Evolutionary conservation across 1,284 basidiomycete species (phyloP), one percentile per base, ranked within the genome.

Genomic region (Naganishia albida): DNA sequence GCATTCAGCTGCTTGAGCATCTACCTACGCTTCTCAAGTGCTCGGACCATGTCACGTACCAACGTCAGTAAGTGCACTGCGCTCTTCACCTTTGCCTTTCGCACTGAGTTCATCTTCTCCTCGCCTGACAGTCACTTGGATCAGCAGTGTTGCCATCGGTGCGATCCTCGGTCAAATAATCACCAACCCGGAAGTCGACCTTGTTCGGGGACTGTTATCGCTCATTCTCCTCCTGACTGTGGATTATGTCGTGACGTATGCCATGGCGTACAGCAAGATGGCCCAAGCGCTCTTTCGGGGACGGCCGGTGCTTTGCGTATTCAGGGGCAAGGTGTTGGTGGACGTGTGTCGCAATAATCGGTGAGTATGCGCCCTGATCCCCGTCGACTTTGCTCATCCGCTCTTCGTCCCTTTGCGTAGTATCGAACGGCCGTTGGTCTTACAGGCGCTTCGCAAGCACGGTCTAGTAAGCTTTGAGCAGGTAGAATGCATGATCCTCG

Each of bases 121-220:
- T 6, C 38, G 34, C 0, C 7, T 39, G 43, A 30, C 20, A 60
- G 57, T 60, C 15, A 60, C 57, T 7, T 49, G 57, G 57, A 60
- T 60, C 18, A 50, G 46, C 46, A 50, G 46, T 20, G 46, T 60
- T 7, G 57, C 46, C n/a, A 60, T 60, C 30, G 57, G 57, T 18
- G 49, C 57, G 4, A 60, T 46, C 1, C 28, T 60, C 4, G 49
- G 46, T 10, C 57, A 46, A 18, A 60, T 60, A 16, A 42, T 49
- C 2, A 50, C 57, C 7, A 59, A 38, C 28, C 39, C 57, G 16
- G 20, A 40, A 8, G 40, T 60, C n/a, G 57, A 60, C 23, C 46
- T 60, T 7, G 44, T 49, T 16, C 57, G 57, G 0, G 57, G 57
- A 2, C 30, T 60, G 13, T 23, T 60, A 2, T 60, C 57, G 18